These are phyloP conservation scores for Fomitopsis pinicola DNA, from an alignment of 1,284 basidiomycete species.

Conservation along the genomic window DNA sequence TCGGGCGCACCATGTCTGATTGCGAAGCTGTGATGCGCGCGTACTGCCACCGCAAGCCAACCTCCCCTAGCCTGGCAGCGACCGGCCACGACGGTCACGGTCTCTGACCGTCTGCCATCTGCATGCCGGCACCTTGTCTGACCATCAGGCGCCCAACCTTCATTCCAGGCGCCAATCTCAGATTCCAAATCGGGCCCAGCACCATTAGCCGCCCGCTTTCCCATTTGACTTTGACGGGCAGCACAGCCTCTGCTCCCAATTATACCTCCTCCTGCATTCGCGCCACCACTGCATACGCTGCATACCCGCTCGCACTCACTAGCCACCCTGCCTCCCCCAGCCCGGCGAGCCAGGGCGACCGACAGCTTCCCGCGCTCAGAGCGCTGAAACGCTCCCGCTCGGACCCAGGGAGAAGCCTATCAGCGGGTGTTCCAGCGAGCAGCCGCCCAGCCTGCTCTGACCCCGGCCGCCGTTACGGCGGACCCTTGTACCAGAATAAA, in stretches of 20 bases:
- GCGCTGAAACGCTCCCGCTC: background rate
- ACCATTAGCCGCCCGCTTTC: too few species aligned
- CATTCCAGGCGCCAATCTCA: conserved; percentile 1
- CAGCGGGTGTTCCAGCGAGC: background rate
- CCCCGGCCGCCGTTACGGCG: background rate
- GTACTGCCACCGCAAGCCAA: conserved; percentile 5
- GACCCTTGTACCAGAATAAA: background rate
- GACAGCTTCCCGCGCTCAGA: background rate
- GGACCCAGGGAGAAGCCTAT: conserved; percentile 4
- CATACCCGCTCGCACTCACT: background rate
- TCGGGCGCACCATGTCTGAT: conserved; percentile 1
- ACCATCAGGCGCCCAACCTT: background rate
- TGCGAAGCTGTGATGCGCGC: conserved; percentile 4
- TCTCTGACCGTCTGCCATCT: background rate
- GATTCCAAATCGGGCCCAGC: background rate
- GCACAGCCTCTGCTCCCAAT: background rate
- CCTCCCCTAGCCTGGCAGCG: background rate
- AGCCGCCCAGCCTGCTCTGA: background rate
- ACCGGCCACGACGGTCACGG: background rate
- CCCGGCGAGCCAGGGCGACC: background rate
- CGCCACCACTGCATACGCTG: too few species aligned
- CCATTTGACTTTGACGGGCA: background rate
- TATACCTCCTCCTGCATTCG: too few species aligned
- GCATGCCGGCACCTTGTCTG: background rate
- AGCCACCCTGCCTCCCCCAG: background rate